These are phyloP conservation scores for Adansonia gregorii DNA, from an alignment of 441 rosid genomes.

Conservation along the genomic window DNA sequence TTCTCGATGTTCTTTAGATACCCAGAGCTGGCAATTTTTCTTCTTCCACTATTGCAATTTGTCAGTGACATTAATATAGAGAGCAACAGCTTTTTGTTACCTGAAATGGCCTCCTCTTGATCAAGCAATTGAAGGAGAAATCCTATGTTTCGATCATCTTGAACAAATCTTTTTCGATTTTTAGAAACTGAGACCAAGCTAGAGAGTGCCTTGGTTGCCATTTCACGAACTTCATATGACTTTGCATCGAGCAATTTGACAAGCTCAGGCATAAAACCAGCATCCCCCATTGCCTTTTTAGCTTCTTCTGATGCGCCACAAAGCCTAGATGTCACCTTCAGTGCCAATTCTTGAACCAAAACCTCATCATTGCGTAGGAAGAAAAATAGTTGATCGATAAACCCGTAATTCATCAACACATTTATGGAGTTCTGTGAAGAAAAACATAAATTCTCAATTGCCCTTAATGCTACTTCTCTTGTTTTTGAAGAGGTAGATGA, in stretches of 20 bases:
- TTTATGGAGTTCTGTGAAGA: slow-evolving; percentile 46
- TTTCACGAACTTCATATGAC: slow-evolving; percentile 70
- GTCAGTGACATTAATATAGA: slow-evolving; percentile 76
- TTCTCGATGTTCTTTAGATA: slow-evolving; percentile 83
- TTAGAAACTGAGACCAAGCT: slow-evolving; percentile 59
- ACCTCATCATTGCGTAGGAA: slow-evolving; percentile 67
- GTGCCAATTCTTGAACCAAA: slow-evolving; percentile 72
- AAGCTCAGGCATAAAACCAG: slow-evolving; percentile 81
- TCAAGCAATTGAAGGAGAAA: slow-evolving; percentile 67
- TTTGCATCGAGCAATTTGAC: slow-evolving; percentile 82
- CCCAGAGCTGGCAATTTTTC: slow-evolving; percentile 76
- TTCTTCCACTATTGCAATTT: slow-evolving; percentile 71
- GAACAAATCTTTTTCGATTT: slow-evolving; percentile 69
- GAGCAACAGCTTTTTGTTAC: slow-evolving; percentile 62
- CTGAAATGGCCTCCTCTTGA: slow-evolving; percentile 61
- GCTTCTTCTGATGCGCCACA: slow-evolving; percentile 68
- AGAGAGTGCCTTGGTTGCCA: slow-evolving; percentile 72
- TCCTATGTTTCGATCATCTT: slow-evolving; percentile 66
- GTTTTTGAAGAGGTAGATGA: slow-evolving; percentile 53
- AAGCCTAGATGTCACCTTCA: slow-evolving; percentile 68
- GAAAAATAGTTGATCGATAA: slow-evolving; percentile 58
- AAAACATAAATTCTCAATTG: slow-evolving; percentile 75
- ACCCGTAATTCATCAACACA: slow-evolving; percentile 53
- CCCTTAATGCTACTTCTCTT: slow-evolving; percentile 63
- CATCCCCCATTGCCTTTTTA: slow-evolving; percentile 71